Conservation (phyloP, 371 early-diverging fungal genomes). For the Haplosporangium sp. region DNA sequence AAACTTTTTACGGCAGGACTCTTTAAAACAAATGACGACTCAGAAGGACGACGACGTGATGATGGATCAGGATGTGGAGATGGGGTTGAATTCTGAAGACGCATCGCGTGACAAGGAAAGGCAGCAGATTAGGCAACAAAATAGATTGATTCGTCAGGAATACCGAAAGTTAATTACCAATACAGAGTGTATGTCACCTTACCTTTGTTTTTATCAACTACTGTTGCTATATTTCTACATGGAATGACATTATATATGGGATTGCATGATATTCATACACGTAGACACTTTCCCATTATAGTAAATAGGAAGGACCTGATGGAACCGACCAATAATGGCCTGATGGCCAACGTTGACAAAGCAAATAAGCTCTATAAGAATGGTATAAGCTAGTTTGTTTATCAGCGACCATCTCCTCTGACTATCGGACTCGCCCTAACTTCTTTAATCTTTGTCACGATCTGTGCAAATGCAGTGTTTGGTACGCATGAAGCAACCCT, state of each 20-base stretch:
- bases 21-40: no score
- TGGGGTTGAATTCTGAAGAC: conserved; percentile 8
- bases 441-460: neutral
- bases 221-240: neutral
- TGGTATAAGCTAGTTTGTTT: conserved; percentile 49
- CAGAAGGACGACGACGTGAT: neutral
- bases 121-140: conserved; percentile 63
- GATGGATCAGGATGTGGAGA: conserved; percentile 19
- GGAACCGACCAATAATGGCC: conserved; percentile 59
- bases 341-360: conserved; percentile 61
- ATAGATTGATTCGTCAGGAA: conserved; percentile 60
- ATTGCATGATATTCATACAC: neutral
- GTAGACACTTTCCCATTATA: conserved; percentile 1
- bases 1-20: no score
- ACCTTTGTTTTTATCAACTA: neutral
- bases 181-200: conserved; percentile 58
- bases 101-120: neutral
- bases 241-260: no score
- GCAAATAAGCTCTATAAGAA: conserved; percentile 68
- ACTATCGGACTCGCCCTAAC: neutral
- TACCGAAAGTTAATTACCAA: conserved; percentile 64
- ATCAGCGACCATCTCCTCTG: neutral
- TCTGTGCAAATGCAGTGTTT: conserved; percentile 59
- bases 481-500: conserved; percentile 90
- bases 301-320: conserved; percentile 64